Percentiles rank a stretch among this genome's conserved stretches.
Conservation (phyloP, 169 alveolate genomes). For the Eimeria necatrix region DNA sequence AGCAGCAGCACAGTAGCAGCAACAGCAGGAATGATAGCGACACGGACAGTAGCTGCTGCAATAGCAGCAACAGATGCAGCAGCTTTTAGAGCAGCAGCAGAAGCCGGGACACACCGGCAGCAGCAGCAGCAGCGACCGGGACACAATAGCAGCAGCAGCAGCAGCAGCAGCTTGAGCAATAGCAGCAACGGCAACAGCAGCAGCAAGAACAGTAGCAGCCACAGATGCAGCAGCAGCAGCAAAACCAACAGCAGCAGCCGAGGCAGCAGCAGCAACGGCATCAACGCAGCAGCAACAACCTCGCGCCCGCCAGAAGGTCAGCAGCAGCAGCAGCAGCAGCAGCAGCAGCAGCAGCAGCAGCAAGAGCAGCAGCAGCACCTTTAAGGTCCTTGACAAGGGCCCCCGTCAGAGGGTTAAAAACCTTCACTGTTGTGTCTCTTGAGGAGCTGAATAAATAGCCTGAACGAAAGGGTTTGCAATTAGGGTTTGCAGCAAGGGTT, state of each 20-base stretch:
- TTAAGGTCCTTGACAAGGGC: conserved; percentile 86
- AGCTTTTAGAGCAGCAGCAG: too few relatives aligned
- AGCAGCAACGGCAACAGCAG: conserved; percentile 7
- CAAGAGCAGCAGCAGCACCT: conserved; percentile 75
- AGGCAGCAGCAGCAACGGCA: conserved; percentile 9
- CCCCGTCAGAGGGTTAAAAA: conserved; percentile 92
- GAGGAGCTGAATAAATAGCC: conserved; percentile 95
- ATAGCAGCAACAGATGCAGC: too few relatives aligned
- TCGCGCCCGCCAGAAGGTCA: too few relatives aligned
- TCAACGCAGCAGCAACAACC: too few relatives aligned
- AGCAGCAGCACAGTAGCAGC: not conserved
- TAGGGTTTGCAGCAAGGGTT: not conserved
- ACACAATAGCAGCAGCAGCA: not conserved
- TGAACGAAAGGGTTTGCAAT: too few relatives aligned
- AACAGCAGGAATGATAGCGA: not conserved
- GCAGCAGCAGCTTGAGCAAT: conserved; percentile 9
- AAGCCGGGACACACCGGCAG: too few relatives aligned
- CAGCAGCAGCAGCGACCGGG: conserved; percentile 1
- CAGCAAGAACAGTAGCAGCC: not conserved
- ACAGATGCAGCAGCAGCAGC: not conserved
- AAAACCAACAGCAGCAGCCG: too few relatives aligned
- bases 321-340: conserved; percentile 48
- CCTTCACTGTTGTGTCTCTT: conserved; percentile 96
- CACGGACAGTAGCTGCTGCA: too few relatives aligned
- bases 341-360: conserved; percentile 13